phyloP scores from a whole-genome alignment of 2,329 filamentous ascomycete species.

The Alternaria novae-zelandiae region DNA sequence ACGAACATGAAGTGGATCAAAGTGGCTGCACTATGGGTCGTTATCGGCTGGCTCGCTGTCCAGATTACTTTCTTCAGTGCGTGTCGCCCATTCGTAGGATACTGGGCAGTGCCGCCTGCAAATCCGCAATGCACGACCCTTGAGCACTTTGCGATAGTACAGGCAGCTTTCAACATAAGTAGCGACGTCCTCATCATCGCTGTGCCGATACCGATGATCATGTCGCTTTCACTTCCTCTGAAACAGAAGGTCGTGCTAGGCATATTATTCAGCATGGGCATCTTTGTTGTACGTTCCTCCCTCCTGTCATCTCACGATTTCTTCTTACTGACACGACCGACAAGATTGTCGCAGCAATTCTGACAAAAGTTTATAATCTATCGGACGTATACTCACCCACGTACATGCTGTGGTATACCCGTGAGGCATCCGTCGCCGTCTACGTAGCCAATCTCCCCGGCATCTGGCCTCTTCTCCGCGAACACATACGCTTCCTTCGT shows the following conservation, averaged over 20 bases:
- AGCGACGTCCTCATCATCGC: constrained; percentile 66
- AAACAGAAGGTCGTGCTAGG: constrained; percentile 62
- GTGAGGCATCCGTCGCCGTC: constrained; percentile 61
- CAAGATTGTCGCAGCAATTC: constrained; percentile 50
- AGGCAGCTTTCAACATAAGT: constrained; percentile 65
- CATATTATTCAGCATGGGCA: constrained; percentile 58
- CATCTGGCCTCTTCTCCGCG: constrained; percentile 60
- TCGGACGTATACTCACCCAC: constrained; percentile 48
- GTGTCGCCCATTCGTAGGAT: constrained; percentile 62
- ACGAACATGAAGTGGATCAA: constrained; percentile 54
- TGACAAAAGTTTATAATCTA: constrained; percentile 59
- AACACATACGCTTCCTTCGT: constrained; percentile 48
- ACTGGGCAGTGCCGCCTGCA: constrained; percentile 63
- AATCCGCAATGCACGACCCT: constrained; percentile 64
- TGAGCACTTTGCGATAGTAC: constrained; percentile 64
- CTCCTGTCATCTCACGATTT: not conserved
- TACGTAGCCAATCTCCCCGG: constrained; percentile 62
- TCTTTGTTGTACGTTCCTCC: constrained; percentile 54
- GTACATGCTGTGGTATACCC: constrained; percentile 60
- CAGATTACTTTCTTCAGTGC: constrained; percentile 62
- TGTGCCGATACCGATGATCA: constrained; percentile 63
- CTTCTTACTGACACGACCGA: constrained; percentile 1
- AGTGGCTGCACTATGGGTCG: constrained; percentile 57
- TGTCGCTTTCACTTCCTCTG: constrained; percentile 57
- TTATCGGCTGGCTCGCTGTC: constrained; percentile 57